Evolutionary conservation across 1,139 yeast genomes (phyloP), one percentile per base, ranked within the genome.

Genomic region (Suhomyces ambrosiae): DNA sequence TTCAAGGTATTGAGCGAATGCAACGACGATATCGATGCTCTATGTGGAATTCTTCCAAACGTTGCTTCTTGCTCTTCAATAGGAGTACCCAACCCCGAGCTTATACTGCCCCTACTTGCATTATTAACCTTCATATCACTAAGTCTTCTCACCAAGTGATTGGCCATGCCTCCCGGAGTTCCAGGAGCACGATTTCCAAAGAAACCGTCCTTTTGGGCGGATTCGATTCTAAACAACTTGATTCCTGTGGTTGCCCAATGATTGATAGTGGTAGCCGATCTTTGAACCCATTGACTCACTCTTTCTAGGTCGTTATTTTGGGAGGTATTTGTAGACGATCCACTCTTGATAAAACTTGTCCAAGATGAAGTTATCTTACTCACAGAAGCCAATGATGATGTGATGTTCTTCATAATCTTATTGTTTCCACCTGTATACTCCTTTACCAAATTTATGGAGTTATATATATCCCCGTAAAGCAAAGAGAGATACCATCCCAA

Each of bases 401-500:
- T 58, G 4, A 71, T 46, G 44, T 64, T 68, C 33, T 58, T 60
- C 51, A 68, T 59, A 11, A 69, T 50, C 21, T 57, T 58, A 29
- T 52, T 59, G 33, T 52, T 56, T 8, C 54, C 61, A 4, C 66
- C 61, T 8, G 59, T 51, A 50, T 38, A 37, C 37, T 49, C 32
- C 39, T 41, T 45, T 16, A 53, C 50, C 14, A 56, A 32, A 27
- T 65, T 68, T 8, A 70, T 66, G 16, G 71, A 60, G 34, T 75
- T 72, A 53, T 77, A 86, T 1, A 86, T 72, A 36, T 73, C 68
- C 1, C 83, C 79, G 81, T 89, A 86, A 23, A 86, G 54, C 11
- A 85, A 63, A 10, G 86, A 76, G 30, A 76, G 70, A 54, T 86
- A 82, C 96, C 96, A 88, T 0, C 90, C 89, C 25, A 86, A 65